These are phyloP conservation scores for Metarhizium sp. DNA, from an alignment of 2,329 filamentous ascomycete species.

Conservation along the genomic window DNA sequence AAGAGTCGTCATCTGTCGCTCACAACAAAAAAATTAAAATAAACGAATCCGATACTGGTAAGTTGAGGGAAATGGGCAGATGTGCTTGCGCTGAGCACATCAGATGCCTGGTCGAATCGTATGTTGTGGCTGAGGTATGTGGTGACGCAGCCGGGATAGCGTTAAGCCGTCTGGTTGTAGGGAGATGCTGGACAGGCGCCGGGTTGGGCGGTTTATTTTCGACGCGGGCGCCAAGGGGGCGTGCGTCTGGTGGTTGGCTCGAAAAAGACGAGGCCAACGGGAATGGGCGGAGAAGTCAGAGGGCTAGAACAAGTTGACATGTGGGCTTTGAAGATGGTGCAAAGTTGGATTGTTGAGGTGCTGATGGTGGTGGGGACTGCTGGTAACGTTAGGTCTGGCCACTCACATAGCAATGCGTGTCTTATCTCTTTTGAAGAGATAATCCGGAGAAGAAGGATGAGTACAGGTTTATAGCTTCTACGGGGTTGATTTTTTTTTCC, in stretches of 20 bases:
- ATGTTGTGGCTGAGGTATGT: conserved; percentile 10
- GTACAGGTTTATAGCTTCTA: too few species aligned
- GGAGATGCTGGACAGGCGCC: background rate
- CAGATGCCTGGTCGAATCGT: conserved; percentile 5
- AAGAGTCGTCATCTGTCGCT: too few species aligned
- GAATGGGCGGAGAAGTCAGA: background rate
- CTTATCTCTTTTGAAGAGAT: too few species aligned
- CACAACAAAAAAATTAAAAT: too few species aligned
- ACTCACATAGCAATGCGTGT: background rate
- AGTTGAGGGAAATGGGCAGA: too few species aligned
- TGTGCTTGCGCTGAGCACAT: background rate
- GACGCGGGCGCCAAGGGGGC: background rate
- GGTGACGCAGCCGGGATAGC: conserved; percentile 9
- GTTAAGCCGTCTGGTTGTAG: too few species aligned
- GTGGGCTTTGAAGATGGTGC: too few species aligned
- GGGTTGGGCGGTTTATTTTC: background rate
- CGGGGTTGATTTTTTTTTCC: too few species aligned
- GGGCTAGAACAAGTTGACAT: too few species aligned
- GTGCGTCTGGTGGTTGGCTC: background rate
- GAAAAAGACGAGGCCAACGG: background rate
- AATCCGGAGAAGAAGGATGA: too few species aligned
- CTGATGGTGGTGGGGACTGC: conserved; percentile 1
- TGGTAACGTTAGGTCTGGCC: background rate
- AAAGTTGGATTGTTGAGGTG: conserved; percentile 1
- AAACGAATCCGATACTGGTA: too few species aligned